phyloP scores from a whole-genome alignment of 805 yeast genomes.

The Teunomyces tritomae region DNA sequence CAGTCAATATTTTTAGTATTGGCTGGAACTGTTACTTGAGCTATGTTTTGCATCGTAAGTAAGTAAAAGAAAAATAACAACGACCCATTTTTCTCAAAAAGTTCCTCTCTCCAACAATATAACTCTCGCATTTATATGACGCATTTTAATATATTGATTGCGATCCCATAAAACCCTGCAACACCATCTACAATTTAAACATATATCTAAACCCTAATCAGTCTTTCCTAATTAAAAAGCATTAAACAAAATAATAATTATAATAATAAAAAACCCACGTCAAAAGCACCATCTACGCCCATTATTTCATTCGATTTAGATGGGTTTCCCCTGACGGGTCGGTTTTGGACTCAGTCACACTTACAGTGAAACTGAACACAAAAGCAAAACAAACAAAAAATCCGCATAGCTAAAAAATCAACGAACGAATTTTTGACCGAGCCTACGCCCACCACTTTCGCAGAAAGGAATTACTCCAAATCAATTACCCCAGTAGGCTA shows the following conservation, averaged over 20 bases:
- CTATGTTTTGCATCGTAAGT: slow-evolving; percentile 25
- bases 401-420: slow-evolving; percentile 1
- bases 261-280: too few species aligned
- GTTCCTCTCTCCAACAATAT: too few species aligned
- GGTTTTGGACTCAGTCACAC: slow-evolving; percentile 1
- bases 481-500: slow-evolving; percentile 1
- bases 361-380: slow-evolving; percentile 2
- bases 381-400: slow-evolving; percentile 1
- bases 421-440: slow-evolving; percentile 3
- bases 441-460: slow-evolving; percentile 4
- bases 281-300: too few species aligned
- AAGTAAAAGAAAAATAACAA: background rate
- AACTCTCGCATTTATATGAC: too few species aligned
- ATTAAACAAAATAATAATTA: too few species aligned
- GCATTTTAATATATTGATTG: too few species aligned
- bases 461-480: background rate
- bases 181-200: too few species aligned
- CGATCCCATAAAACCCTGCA: too few species aligned
- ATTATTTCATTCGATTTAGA: background rate
- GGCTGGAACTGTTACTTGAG: slow-evolving; percentile 85
- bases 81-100: background rate
- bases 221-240: too few species aligned
- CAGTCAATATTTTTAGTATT: slow-evolving; percentile 69
- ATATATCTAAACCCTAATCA: too few species aligned
- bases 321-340: background rate